Percentiles rank a stretch among this genome's conserved stretches.
Conservation (phyloP, 495 filamentous ascomycete species). For the Trichocladium uniseriatum region DNA sequence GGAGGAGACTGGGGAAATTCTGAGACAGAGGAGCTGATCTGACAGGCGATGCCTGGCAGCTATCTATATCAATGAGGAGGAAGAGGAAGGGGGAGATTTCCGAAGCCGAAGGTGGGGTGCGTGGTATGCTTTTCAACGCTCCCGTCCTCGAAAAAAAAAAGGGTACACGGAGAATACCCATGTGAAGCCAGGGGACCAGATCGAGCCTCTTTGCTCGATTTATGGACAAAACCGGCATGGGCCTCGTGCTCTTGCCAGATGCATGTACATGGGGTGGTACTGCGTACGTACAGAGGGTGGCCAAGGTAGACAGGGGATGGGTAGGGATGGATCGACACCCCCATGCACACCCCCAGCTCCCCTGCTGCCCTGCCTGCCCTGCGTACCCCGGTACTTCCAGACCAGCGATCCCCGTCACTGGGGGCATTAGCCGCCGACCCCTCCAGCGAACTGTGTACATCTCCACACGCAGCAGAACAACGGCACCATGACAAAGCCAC, state of each 20-base stretch:
- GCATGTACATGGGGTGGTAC: neutral
- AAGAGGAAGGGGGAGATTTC: constrained; percentile 1
- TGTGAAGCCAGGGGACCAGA: neutral
- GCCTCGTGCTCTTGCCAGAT: neutral
- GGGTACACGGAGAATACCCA: neutral
- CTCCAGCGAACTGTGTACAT: constrained; percentile 4
- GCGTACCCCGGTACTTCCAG: constrained; percentile 4
- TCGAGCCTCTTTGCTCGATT: neutral
- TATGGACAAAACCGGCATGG: neutral
- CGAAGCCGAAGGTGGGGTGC: neutral
- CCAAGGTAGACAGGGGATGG: neutral
- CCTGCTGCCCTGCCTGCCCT: neutral
- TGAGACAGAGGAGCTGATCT: constrained; percentile 16
- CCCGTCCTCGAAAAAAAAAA: neutral
- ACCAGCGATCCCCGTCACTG: neutral
- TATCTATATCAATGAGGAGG: constrained; percentile 17
- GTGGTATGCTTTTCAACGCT: neutral
- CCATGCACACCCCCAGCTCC: neutral
- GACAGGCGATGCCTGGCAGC: constrained; percentile 7
- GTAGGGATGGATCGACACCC: neutral
- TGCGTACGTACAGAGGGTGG: too few relatives aligned
- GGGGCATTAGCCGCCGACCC: constrained; percentile 5
- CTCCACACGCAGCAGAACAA: neutral
- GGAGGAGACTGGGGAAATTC: constrained; percentile 8
- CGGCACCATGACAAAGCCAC: neutral